Evolutionary conservation across 2,329 filamentous ascomycete genomes (phyloP).

Genomic region (Truncatella angustata): DNA sequence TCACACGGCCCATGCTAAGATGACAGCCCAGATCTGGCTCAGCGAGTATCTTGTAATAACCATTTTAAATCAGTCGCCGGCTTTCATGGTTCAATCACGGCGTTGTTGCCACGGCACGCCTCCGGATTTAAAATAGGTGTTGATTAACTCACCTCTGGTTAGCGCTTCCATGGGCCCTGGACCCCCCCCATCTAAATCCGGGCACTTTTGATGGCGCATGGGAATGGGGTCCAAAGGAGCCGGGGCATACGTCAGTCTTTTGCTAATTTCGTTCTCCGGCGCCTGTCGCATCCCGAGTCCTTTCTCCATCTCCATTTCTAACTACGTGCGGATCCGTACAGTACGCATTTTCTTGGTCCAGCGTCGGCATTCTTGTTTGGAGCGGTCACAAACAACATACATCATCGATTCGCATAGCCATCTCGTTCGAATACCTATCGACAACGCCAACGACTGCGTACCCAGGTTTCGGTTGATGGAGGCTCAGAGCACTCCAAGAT

Average conservation of each 20-base stretch:
- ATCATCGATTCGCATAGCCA: not conserved
- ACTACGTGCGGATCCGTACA: not conserved
- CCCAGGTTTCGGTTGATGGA: not conserved
- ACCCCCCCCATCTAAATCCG: not conserved
- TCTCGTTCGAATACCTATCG: not conserved
- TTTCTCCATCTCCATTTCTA: not conserved
- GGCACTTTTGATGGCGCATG: not conserved
- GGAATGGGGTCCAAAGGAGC: not conserved
- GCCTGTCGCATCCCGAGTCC: not conserved
- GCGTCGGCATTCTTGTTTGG: not conserved
- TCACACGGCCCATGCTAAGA: too few relatives aligned
- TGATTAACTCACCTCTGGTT: too few relatives aligned
- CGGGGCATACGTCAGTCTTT: conserved; percentile 3
- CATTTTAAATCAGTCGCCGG: too few relatives aligned
- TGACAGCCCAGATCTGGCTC: too few relatives aligned
- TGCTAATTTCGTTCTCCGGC: conserved; percentile 6
- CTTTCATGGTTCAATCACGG: too few relatives aligned
- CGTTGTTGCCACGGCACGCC: too few relatives aligned
- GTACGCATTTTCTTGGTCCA: not conserved
- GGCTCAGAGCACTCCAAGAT: conserved; percentile 35
- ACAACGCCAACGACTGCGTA: not conserved
- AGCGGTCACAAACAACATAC: too few relatives aligned
- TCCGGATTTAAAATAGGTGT: too few relatives aligned
- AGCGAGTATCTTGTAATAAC: too few relatives aligned
- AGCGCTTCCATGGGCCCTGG: not conserved